Conservation (phyloP, 2,329 filamentous ascomycete species). For the Chaetomiaceae sp. region DNA sequence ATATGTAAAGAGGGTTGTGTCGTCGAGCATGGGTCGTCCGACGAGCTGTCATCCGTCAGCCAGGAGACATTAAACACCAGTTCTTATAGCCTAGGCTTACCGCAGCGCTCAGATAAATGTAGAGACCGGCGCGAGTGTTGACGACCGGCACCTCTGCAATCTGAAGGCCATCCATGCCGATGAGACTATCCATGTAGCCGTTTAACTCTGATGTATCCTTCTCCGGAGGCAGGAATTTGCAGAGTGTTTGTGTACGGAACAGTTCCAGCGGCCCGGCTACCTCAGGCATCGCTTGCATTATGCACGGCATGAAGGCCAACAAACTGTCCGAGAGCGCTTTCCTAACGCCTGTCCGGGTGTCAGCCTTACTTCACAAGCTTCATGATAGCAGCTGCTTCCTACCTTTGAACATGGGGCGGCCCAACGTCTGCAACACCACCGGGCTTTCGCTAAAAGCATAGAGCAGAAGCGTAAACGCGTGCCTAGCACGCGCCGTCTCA, state of each 20-base stretch:
- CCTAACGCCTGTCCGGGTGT: slow-evolving; percentile 36
- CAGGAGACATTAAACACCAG: slow-evolving; percentile 14
- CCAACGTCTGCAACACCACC: slow-evolving; percentile 47
- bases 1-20: slow-evolving; percentile 69
- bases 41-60: slow-evolving; percentile 55
- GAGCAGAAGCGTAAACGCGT: slow-evolving; percentile 58
- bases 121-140: slow-evolving; percentile 75
- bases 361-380: neutral
- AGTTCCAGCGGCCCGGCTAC: slow-evolving; percentile 49
- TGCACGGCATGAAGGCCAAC: slow-evolving; percentile 41
- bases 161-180: slow-evolving; percentile 50
- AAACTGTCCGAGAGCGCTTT: slow-evolving; percentile 46
- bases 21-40: slow-evolving; percentile 76
- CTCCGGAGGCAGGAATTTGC: slow-evolving; percentile 47
- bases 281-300: slow-evolving; percentile 51
- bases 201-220: slow-evolving; percentile 48
- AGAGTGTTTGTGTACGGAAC: slow-evolving; percentile 52
- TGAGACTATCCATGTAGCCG: slow-evolving; percentile 49
- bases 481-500: slow-evolving; percentile 55
- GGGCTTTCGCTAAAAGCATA: slow-evolving; percentile 56
- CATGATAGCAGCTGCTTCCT: slow-evolving; percentile 15
- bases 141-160: slow-evolving; percentile 61
- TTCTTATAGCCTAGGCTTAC: slow-evolving; percentile 42
- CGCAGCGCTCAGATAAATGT: slow-evolving; percentile 76
- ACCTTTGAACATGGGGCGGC: slow-evolving; percentile 49